A percentile compares a stretch with the other conserved stretches of the same genome.
Evolutionary conservation across 139 green algal species (phyloP).

Genomic region (Coelastrella sp.): DNA sequence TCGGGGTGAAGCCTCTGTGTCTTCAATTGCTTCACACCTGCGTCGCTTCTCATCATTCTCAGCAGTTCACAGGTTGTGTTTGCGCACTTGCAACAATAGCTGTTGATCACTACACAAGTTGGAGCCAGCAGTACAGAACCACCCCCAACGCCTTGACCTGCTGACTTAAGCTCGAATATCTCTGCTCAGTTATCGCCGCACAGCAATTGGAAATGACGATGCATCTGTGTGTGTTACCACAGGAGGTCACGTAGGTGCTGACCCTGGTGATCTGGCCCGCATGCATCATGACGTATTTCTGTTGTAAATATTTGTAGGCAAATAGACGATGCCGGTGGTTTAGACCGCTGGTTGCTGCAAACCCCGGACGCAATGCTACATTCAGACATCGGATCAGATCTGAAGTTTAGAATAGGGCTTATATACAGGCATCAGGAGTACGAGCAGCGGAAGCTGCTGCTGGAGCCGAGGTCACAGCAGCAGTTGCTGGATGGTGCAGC

Average conservation of each 20-base stretch:
- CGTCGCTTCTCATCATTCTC: too few relatives aligned
- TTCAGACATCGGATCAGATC: slow-evolving; percentile 64
- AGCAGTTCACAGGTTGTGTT: too few relatives aligned
- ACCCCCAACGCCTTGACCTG: too few relatives aligned
- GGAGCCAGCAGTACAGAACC: too few relatives aligned
- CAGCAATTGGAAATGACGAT: too few relatives aligned
- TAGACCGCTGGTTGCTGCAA: slow-evolving; percentile 89
- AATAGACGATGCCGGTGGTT: slow-evolving; percentile 89
- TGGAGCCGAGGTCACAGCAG: slow-evolving; percentile 29
- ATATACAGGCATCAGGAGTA: slow-evolving; percentile 21
- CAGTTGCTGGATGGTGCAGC: slow-evolving; percentile 1
- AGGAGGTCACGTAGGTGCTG: neutral
- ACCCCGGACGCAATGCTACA: slow-evolving; percentile 78
- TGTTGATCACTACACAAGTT: too few relatives aligned
- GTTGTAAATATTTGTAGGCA: slow-evolving; percentile 53
- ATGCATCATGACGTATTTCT: neutral
- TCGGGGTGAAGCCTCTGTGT: too few relatives aligned
- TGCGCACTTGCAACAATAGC: too few relatives aligned
- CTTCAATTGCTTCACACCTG: too few relatives aligned
- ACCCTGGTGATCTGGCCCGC: too few relatives aligned
- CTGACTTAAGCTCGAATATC: too few relatives aligned
- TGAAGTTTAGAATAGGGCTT: slow-evolving; percentile 44
- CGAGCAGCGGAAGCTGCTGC: slow-evolving; percentile 27
- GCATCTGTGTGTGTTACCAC: neutral
- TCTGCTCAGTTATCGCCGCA: too few relatives aligned